Evolutionary conservation across 805 yeast species (phyloP).

Genomic region (Candida sphagnicola): DNA sequence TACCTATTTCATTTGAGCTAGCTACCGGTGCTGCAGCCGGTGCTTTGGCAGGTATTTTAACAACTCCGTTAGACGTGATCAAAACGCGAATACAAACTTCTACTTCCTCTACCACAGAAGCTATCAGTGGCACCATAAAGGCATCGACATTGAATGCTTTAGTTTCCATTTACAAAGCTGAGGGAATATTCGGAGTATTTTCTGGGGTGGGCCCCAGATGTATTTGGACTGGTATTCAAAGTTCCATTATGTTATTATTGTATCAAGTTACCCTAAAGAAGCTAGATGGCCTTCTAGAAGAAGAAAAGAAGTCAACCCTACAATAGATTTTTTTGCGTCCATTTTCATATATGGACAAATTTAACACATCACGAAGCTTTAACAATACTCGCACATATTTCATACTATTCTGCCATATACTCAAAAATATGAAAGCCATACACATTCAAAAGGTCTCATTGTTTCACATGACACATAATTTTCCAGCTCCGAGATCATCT

Average conservation of each 20-base stretch:
- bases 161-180: constrained; percentile 52
- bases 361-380: no score
- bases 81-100: constrained; percentile 94
- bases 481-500: no score
- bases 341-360: no score
- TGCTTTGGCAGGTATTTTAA: constrained; percentile 81
- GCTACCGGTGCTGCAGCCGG: constrained; percentile 95
- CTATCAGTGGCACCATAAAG: constrained; percentile 11
- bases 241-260: constrained; percentile 86
- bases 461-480: no score
- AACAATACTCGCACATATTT: no score
- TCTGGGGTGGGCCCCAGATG: constrained; percentile 96
- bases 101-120: constrained; percentile 55
- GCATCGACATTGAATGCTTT: constrained; percentile 31
- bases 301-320: not conserved
- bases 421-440: no score
- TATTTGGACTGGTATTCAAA: constrained; percentile 94
- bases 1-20: constrained; percentile 62
- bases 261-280: constrained; percentile 74
- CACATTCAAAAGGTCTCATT: no score
- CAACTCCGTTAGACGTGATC: constrained; percentile 90
- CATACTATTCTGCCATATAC: no score
- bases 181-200: constrained; percentile 78
- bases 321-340: no score
- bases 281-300: constrained; percentile 27